These are phyloP conservation scores for Trichoderma polysporum DNA, from an alignment of 2,329 filamentous ascomycete genomes.

Conservation along the genomic window DNA sequence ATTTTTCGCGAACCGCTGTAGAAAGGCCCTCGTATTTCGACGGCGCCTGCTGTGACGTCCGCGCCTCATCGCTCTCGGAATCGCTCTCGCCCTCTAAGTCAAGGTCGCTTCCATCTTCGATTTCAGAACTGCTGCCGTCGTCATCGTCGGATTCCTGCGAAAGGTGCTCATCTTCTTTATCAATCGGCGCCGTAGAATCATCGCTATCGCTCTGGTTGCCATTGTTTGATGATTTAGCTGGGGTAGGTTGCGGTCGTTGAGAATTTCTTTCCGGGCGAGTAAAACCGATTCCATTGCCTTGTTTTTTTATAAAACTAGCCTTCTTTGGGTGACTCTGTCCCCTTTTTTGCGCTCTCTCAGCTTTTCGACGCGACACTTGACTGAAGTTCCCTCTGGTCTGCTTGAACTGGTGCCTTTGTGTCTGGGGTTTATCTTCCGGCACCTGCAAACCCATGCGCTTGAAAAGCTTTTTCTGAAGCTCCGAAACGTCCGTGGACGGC, in stretches of 20 bases:
- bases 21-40: slow-evolving; percentile 20
- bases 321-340: slow-evolving; percentile 32
- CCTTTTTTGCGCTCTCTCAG: slow-evolving; percentile 63
- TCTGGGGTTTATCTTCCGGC: slow-evolving; percentile 24
- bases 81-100: slow-evolving; percentile 26
- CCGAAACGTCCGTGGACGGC: slow-evolving; percentile 31
- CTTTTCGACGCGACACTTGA: slow-evolving; percentile 68
- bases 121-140: background rate
- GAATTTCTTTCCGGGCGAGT: background rate
- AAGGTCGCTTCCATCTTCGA: slow-evolving; percentile 30
- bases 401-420: slow-evolving; percentile 14
- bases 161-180: background rate
- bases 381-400: slow-evolving; percentile 24
- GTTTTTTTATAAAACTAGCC: background rate
- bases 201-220: slow-evolving; percentile 23
- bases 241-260: background rate
- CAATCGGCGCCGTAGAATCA: background rate
- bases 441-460: slow-evolving; percentile 38
- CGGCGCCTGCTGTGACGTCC: background rate
- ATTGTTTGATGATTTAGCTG: background rate
- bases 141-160: background rate
- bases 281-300: background rate
- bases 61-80: slow-evolving; percentile 25
- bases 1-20: slow-evolving; percentile 45
- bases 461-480: slow-evolving; percentile 40